phyloP scores from a whole-genome alignment of 768 basidiomycete species.

The Lactifluus volemus region DNA sequence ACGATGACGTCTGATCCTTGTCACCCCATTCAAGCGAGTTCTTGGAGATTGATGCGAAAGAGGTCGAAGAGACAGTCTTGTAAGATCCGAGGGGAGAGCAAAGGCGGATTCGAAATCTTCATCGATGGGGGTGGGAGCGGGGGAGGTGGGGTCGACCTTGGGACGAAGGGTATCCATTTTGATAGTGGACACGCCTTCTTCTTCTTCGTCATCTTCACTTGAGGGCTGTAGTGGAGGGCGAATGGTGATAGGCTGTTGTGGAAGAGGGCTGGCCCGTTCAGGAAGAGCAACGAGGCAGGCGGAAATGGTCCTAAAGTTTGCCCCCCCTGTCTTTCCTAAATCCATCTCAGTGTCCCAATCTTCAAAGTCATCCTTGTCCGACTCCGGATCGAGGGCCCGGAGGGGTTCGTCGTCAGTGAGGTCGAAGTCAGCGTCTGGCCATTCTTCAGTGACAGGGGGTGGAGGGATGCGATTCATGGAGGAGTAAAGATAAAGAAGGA shows the following conservation, averaged over 20 bases:
- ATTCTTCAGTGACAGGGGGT: conserved; percentile 61
- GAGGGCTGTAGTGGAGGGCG: conserved; percentile 50
- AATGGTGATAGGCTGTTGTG: conserved; percentile 47
- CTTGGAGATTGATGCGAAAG: conserved; percentile 70
- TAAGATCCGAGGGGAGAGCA: conserved; percentile 70
- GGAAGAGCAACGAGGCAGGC: conserved; percentile 34
- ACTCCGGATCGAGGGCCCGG: conserved; percentile 46
- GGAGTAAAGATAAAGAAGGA: background rate
- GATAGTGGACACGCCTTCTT: conserved; percentile 79
- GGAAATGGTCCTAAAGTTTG: conserved; percentile 35
- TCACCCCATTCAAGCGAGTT: conserved; percentile 81
- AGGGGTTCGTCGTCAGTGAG: conserved; percentile 66
- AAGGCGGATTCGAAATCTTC: conserved; percentile 85
- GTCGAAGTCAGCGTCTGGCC: conserved; percentile 84
- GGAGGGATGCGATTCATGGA: conserved; percentile 53
- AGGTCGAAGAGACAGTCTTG: conserved; percentile 74
- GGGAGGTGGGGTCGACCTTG: conserved; percentile 25
- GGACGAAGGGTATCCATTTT: conserved; percentile 49
- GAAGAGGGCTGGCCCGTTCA: conserved; percentile 28
- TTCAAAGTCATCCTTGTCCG: conserved; percentile 59
- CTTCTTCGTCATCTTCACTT: conserved; percentile 55
- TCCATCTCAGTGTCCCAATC: conserved; percentile 82
- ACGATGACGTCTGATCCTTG: conserved; percentile 65
- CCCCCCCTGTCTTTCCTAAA: conserved; percentile 47
- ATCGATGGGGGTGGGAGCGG: conserved; percentile 27